Conservation (phyloP, 2,329 filamentous ascomycete genomes). For the Penicillium sp. region DNA sequence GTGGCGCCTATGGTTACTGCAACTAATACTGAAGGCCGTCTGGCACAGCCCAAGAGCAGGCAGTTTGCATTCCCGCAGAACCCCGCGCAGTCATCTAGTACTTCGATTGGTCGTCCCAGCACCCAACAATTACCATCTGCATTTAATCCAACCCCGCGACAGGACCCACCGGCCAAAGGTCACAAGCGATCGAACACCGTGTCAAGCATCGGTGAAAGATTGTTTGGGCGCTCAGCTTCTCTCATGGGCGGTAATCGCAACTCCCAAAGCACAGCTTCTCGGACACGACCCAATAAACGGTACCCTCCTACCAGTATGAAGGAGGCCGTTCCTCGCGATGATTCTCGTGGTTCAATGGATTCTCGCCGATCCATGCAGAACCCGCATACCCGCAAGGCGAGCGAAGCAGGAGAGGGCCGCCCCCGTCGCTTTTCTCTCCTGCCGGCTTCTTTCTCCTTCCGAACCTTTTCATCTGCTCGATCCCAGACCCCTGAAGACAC, state of each 20-base stretch:
- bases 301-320: constrained; percentile 94
- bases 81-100: constrained; percentile 48
- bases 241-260: constrained; percentile 64
- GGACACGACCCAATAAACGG: constrained; percentile 58
- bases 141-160: constrained; percentile 57
- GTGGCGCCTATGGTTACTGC: constrained; percentile 81
- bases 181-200: constrained; percentile 74
- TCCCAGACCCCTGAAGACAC: constrained; percentile 48
- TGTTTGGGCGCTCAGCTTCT: constrained; percentile 80
- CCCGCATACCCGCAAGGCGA: constrained; percentile 68
- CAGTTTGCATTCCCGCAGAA: constrained; percentile 66
- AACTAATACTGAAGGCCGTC: constrained; percentile 84
- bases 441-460: constrained; percentile 63
- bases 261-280: constrained; percentile 34
- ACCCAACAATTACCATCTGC: constrained; percentile 58
- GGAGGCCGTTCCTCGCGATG: constrained; percentile 62
- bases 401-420: constrained; percentile 63
- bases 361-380: constrained; percentile 72
- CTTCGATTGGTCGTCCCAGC: constrained; percentile 61
- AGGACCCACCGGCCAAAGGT: constrained; percentile 43
- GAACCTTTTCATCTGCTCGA: constrained; percentile 60
- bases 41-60: constrained; percentile 75
- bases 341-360: constrained; percentile 67
- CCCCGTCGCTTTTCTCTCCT: constrained; percentile 70
- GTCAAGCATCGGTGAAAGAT: constrained; percentile 76